Evolutionary conservation across 129 eudicot genomes (phyloP).

Genomic region (Ambrosia artemisiifolia): DNA sequence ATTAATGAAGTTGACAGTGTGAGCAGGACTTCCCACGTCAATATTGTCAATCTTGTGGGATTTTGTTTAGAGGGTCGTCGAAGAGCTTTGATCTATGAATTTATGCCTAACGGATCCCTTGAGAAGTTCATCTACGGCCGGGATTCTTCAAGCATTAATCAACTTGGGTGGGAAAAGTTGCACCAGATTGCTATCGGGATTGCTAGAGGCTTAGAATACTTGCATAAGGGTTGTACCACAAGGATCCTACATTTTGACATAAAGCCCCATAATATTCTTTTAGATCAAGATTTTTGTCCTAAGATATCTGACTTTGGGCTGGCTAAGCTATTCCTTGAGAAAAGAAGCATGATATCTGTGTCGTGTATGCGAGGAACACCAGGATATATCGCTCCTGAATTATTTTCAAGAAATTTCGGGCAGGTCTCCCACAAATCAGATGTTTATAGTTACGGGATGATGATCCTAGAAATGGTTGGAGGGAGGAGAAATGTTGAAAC

Average conservation of each 20-base stretch:
- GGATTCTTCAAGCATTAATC: not conserved
- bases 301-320: conserved; percentile 57
- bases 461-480: conserved; percentile 39
- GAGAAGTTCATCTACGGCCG: conserved; percentile 31
- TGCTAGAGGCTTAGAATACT: conserved; percentile 47
- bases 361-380: conserved; percentile 35
- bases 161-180: conserved; percentile 35
- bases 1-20: conserved; percentile 50
- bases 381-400: conserved; percentile 51
- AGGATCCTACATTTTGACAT: conserved; percentile 48
- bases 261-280: conserved; percentile 47
- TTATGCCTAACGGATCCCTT: conserved; percentile 55
- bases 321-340: conserved; percentile 32
- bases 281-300: conserved; percentile 36
- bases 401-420: conserved; percentile 32
- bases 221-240: conserved; percentile 44
- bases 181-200: conserved; percentile 43
- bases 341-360: conserved; percentile 28
- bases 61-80: conserved; percentile 36
- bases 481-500: conserved; percentile 24
- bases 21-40: conserved; percentile 44
- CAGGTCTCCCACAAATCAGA: conserved; percentile 43
- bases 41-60: conserved; percentile 43
- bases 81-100: conserved; percentile 47
- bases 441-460: conserved; percentile 46